Conservation (phyloP, 257 asterid genomes). For the Ligustrum vulgare region DNA sequence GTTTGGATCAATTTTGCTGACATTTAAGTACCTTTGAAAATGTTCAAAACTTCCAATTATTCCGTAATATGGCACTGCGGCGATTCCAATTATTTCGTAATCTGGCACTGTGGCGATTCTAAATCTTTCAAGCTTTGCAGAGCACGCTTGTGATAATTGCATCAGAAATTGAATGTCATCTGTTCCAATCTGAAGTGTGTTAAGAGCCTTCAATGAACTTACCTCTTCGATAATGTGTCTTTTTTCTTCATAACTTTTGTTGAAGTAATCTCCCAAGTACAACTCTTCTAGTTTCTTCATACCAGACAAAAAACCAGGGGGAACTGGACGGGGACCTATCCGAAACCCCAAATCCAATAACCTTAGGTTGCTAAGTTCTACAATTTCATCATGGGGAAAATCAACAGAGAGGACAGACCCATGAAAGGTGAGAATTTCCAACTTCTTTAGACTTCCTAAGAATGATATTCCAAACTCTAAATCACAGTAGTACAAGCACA, state of each 20-base stretch:
- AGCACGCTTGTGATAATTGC: background rate
- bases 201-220: background rate
- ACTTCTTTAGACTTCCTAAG: background rate
- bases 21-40: background rate
- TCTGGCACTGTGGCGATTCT: background rate
- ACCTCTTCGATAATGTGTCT: background rate
- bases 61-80: too few relatives aligned
- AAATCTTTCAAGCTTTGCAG: background rate
- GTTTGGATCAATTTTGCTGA: background rate
- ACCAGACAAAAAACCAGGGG: background rate
- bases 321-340: background rate
- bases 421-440: constrained; percentile 16
- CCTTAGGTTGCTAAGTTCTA: background rate
- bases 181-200: background rate
- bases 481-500: background rate
- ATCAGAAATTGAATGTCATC: background rate
- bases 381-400: background rate
- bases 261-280: background rate
- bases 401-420: background rate
- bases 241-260: background rate
- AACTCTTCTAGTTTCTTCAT: constrained; percentile 22
- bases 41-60: too few relatives aligned
- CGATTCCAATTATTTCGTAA: too few relatives aligned
- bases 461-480: constrained; percentile 5
- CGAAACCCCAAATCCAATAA: background rate